Conservation (phyloP, 2,329 filamentous ascomycete species). For the Fusarium anthophilum region DNA sequence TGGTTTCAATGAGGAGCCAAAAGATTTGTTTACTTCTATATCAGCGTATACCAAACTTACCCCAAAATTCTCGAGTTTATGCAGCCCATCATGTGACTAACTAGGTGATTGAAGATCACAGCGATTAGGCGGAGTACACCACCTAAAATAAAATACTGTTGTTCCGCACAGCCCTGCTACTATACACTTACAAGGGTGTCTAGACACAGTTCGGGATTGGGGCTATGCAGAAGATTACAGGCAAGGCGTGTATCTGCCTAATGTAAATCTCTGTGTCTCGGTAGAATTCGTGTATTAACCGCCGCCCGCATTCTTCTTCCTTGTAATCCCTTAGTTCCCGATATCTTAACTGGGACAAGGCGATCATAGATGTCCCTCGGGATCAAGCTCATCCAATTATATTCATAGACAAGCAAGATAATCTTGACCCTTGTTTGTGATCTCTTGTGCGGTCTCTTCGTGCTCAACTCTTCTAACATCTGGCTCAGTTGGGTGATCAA, state of each 20-base stretch:
- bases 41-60: rapidly evolving
- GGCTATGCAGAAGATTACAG: neutral
- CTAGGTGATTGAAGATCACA: neutral
- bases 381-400: neutral
- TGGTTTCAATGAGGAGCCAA: rapidly evolving
- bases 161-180: rapidly evolving
- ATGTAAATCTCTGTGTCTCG: neutral
- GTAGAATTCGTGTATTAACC: neutral
- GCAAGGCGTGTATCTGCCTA: neutral
- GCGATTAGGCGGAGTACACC: neutral
- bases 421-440: neutral
- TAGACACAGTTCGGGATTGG: neutral
- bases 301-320: neutral
- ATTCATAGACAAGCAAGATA: neutral
- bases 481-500: neutral
- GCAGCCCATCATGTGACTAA: neutral
- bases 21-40: rapidly evolving
- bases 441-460: rapidly evolving
- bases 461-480: rapidly evolving
- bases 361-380: neutral
- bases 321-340: neutral
- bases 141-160: neutral
- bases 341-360: neutral
- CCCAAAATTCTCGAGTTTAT: neutral
- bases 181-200: neutral